Base-by-base conservation (phyloP, 441 rosid species). In the Eruca vesicaria region DNA sequence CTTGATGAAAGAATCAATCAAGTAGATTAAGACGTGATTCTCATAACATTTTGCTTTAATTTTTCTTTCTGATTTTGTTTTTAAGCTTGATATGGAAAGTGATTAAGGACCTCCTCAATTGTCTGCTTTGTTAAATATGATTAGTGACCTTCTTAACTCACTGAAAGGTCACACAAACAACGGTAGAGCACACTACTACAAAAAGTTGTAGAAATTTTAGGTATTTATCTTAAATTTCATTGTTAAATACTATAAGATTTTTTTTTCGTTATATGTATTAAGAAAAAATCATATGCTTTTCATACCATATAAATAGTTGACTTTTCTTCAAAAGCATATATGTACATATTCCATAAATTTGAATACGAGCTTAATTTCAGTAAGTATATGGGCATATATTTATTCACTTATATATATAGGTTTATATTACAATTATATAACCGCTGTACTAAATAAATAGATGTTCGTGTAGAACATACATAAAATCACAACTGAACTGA, bases 51-150 rank as follows among this genome's bases (percentile, higher is more conserved):
- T 72, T 72, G 69, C 73, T 78, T 72, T 72, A 7, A 38, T 72
- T 31, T 72, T 12, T 72, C 69, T 78, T 72, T 66, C 18, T 32
- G 32, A 55, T 67, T 7, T 78, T 78, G 81, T 78, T 41, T 72
- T 78, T 8, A 78, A 72, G 69, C 77, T 61, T n/a, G 45, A 72
- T 36, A 59, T 36, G 69, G 81, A 52, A 78, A 72, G 77, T 78
- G 70, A 72, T 72, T 62, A 72, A 72, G 65, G 73, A 61, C 81
- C 73, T 68, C 77, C n/a, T 53, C 66, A 66, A 66, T 78, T 67
- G 70, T 78, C 61, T 72, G 77, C 74, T 72, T 78, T 72, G 81
- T 62, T 71, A 78, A 67, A 67, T 78, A 78, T 78, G 72, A 69
- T 71, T 35, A 41, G 48, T 77, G 68, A 66, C 76, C 80, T 66